Base-by-base conservation (phyloP, 2,329 filamentous ascomycete species). In the Colletotrichum tamarilloi region DNA sequence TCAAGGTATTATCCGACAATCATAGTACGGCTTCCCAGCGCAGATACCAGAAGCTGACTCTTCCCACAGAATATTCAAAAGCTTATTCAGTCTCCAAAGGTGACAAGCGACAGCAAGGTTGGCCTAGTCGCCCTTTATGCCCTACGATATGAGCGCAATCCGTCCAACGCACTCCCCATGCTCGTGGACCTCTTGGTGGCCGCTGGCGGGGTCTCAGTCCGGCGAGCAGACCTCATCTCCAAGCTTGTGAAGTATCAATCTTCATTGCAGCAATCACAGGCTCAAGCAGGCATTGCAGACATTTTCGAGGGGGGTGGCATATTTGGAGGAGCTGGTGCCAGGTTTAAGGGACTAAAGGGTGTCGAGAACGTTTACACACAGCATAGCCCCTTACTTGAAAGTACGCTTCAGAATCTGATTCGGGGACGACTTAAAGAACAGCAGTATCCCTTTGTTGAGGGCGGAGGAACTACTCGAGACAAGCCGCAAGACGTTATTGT, bases 351-450 rank as follows among this genome's bases (percentile, higher is more conserved):
- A 0, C 87, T 99, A 16, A 98, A 98, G 80, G 97, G 97, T 1
- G 97, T 99, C 1, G 97, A 99, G 82, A 99, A 99, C 78, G 97
- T 99, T 32, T 99, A 99, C 82, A 99, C 97, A 0, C 97, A 99
- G 81, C 97, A 99, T 82, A 97, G 95, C 6, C 95, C 97, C 0
- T 89, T 95, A 26, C 84, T 99, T 19, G 95, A 98, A 81, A 90
- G 90, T 28, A 98, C 95, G 0, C 85, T 99, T 22, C 96, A 98
- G 80, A 96, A 96, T 77, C 86, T 99, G 64, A 95, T 98, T 85
- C 98, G 98, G 80, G 97, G 97, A 0, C 91, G 94, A 35, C 84
- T 99, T 72, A 93, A 92, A 78, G 94, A 97, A 78, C 90, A 95
- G 76, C 91, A 97, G 75, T 98, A 97, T 80, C 97, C 97, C 0